phyloP scores from a whole-genome alignment of 257 asterid genomes.

The Primulina huaijiensis region DNA sequence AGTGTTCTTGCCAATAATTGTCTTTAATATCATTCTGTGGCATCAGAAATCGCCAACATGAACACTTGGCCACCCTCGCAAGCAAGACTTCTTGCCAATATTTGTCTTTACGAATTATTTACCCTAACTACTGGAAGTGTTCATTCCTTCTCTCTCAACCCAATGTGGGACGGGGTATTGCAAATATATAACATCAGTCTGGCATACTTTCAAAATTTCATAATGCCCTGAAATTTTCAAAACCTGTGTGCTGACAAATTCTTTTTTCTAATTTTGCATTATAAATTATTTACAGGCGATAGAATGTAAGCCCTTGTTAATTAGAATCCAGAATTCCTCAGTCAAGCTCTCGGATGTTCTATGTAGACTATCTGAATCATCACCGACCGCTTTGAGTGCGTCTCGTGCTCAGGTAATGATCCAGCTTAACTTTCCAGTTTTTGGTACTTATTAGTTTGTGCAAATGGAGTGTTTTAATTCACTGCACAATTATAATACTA shows the following conservation, averaged over 20 bases:
- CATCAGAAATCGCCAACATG: no score
- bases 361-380: slow-evolving; percentile 46
- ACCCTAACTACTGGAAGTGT: no score
- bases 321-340: slow-evolving; percentile 57
- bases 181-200: no score
- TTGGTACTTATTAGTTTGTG: background rate
- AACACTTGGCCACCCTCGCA: no score
- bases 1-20: no score
- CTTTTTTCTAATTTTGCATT: slow-evolving; percentile 13
- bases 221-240: slow-evolving; percentile 8
- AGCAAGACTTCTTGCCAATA: no score
- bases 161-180: no score
- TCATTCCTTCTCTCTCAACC: no score
- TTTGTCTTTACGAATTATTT: no score
- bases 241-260: slow-evolving; percentile 3
- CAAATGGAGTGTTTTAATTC: background rate
- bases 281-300: slow-evolving; percentile 45
- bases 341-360: slow-evolving; percentile 48
- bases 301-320: slow-evolving; percentile 58
- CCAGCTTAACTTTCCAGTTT: slow-evolving; percentile 4
- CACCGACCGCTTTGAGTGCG: slow-evolving; percentile 37
- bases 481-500: background rate
- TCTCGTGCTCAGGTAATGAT: slow-evolving; percentile 53
- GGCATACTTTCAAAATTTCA: background rate
- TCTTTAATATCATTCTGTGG: no score